A percentile compares a stretch with the other conserved stretches of the same genome.
Conservation (phyloP, 73 alveolate species). For the Symbiodinium pilosum region DNA sequence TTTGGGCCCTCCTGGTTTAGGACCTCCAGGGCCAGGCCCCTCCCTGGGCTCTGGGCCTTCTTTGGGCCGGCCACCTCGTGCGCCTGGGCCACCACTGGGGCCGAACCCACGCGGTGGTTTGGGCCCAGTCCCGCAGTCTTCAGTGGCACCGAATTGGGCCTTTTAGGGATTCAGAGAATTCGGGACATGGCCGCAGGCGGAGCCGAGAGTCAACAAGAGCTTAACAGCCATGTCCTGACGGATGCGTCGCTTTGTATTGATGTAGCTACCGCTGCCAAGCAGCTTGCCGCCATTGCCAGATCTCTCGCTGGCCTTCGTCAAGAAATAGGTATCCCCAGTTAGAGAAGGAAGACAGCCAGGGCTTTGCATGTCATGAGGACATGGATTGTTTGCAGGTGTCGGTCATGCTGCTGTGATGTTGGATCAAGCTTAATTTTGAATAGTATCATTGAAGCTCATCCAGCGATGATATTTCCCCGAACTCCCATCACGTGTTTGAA, state of each 20-base stretch:
- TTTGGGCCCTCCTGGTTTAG: not conserved
- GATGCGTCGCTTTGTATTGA: not conserved
- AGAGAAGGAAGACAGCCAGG: too few species aligned
- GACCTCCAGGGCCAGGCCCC: slow-evolving; percentile 54
- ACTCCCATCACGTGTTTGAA: too few species aligned
- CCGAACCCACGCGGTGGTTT: not conserved
- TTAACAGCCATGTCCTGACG: not conserved
- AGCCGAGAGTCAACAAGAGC: too few species aligned
- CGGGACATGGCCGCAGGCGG: not conserved
- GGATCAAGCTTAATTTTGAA: too few species aligned
- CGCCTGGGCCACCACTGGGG: not conserved
- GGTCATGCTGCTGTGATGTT: too few species aligned
- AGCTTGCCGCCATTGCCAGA: not conserved
- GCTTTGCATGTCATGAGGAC: too few species aligned
- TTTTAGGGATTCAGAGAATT: not conserved
- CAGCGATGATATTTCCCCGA: too few species aligned
- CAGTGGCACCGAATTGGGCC: slow-evolving; percentile 57
- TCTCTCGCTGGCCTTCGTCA: not conserved
- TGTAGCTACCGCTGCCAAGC: not conserved
- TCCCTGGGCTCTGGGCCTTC: slow-evolving; percentile 36
- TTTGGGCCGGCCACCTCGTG: slow-evolving; percentile 5
- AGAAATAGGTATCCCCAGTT: too few species aligned
- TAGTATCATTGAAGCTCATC: too few species aligned
- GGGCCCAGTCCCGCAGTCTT: not conserved
- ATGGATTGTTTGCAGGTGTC: too few species aligned